Evolutionary conservation across 805 yeast species (phyloP), one percentile per base, ranked within the genome.

Genomic region (Metschnikowia lachancei): DNA sequence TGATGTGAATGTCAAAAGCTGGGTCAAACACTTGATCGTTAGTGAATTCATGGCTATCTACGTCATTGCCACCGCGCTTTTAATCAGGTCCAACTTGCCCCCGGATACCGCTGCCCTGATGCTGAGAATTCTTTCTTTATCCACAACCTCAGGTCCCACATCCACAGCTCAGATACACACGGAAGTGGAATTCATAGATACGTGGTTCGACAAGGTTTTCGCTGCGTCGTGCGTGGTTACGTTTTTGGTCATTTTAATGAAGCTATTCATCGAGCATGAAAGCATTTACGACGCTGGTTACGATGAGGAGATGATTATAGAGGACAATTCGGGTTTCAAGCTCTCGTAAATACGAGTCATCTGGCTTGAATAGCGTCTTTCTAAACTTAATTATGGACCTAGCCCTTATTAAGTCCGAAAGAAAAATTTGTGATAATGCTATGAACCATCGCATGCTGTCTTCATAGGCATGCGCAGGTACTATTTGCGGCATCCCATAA

Each of bases 181-280:
- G 41, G 76, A 74, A 52, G 71, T 72, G n/a, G 67, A 65, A 20
- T 76, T 75, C 53, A 69, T 78, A 17, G 81, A 77, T 49, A 59
- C 61, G 17, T 76, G 80, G 79, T 78, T 76, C 51, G 81, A 77
- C 52, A 67, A 74, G 57, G 72, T 78, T 36, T 78, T 76, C 61
- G 78, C 71, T 11, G 34, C 72, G 5, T 63, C 79, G 10, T 67
- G 77, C 52, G 51, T 72, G 2, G 49, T 59, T 1, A 70, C 79
- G 3, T 41, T 60, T 3, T 22, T 59, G 18, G 58, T 64, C 39
- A 45, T 67, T n/a, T 42, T 52, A 1, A 36, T 61, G 44, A 59
- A 59, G 43, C 3, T 32, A 1, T 51, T 45, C 36, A 49, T 55
- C 26, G 59, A 55, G 19, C 52, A 51, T 31, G 64, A 39, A 32